Base-by-base conservation (phyloP, 2,329 filamentous ascomycete genomes). In the Cadophora sp. region DNA sequence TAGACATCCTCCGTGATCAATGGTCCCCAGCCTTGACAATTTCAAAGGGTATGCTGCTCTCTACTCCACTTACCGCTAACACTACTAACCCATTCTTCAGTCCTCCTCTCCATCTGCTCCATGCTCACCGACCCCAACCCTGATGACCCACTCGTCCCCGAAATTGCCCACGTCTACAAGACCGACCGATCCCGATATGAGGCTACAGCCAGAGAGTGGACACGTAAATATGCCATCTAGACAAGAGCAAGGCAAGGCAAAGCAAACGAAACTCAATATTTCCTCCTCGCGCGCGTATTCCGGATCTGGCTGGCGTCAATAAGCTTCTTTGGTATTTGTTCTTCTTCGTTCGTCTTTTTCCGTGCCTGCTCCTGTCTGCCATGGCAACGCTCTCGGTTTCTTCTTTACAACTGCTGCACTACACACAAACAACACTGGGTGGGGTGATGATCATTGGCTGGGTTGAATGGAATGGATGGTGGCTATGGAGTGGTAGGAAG, bases 151-250 rank as follows among this genome's bases (percentile, higher is more conserved):
- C 90, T 99, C 74, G 96, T 99, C 70, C 96, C 96, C 72, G 96
- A 99, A 85, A 99, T 99, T 78, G 96, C 96, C 77, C 96, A 99
- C 80, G 94, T 98, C 79, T 99, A 99, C 92, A 99, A 99, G 90
- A 97, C 95, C 73, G 96, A 99, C 82, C 92, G 94, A 76, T 89
- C 92, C 76, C 88, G 94, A 81, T 99, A 99, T 82, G 96, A 99
- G 84, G 92, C 93, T 73, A 98, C 94, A 66, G 96, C 96, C 70
- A 87, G 95, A 76, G 96, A 99, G 84, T 99, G 96, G 96, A 99
- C 96, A 77, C 89, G 95, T 81, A 99, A 99, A 87, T 98, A 98
- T 81, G 96, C 96, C 79, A 96, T 98, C 82, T 98, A 89, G 64
- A 62, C 36, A 66, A 60, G 61, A 27, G 68, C 27, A 39, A 20